phyloP scores from a whole-genome alignment of 768 basidiomycete species.

The Cyclocybe cylindracea region DNA sequence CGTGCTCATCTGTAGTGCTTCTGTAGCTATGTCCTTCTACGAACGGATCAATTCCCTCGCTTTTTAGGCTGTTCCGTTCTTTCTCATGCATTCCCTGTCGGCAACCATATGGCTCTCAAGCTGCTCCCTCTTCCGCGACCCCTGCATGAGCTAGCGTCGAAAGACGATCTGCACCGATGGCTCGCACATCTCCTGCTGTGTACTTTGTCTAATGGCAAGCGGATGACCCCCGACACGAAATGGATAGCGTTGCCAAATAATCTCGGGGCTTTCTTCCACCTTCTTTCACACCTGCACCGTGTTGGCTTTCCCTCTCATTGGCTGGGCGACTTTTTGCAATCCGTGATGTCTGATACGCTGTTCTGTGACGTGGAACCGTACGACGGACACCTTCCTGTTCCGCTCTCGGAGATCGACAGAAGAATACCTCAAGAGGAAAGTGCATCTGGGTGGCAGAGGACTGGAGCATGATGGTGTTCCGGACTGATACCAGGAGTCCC shows the following conservation, averaged over 20 bases:
- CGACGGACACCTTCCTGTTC: conserved; percentile 5
- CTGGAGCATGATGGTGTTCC: no score
- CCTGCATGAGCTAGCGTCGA: conserved; percentile 2
- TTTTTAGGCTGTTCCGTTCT: conserved; percentile 10
- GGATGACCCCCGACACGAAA: background rate
- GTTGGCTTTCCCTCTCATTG: conserved; percentile 17
- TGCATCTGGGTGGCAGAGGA: background rate
- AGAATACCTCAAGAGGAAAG: background rate
- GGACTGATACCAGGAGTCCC: no score
- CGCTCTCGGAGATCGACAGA: background rate
- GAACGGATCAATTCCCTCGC: conserved; percentile 6
- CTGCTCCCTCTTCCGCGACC: background rate
- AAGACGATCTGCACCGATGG: conserved; percentile 9
- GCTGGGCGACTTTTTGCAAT: conserved; percentile 15
- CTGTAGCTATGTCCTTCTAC: conserved; percentile 13
- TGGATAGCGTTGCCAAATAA: conserved; percentile 13
- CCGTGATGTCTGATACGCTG: conserved; percentile 3
- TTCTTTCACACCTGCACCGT: conserved; percentile 7
- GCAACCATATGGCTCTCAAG: conserved; percentile 1
- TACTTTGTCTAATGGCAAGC: background rate
- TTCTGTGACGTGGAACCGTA: conserved; percentile 9
- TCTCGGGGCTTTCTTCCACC: conserved; percentile 8
- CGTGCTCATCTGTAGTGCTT: background rate
- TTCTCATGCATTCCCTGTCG: background rate
- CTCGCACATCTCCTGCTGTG: conserved; percentile 8